A percentile compares a stretch with the other conserved stretches of the same genome.
These are phyloP conservation scores for Venturia pyrina DNA, from an alignment of 2,329 filamentous ascomycete genomes.

Conservation along the genomic window DNA sequence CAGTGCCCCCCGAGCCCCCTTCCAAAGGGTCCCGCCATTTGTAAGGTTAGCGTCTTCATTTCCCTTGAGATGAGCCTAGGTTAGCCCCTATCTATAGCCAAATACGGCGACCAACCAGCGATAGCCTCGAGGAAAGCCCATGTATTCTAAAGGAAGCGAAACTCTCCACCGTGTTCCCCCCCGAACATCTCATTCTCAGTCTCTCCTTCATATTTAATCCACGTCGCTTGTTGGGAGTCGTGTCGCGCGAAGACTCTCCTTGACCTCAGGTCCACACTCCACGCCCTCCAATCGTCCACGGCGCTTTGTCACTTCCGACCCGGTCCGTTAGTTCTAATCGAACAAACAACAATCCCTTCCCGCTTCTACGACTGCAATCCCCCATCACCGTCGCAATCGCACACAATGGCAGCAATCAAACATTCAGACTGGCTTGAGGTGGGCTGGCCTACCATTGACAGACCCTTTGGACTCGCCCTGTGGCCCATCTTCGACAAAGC, in stretches of 20 bases:
- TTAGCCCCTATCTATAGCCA: not conserved
- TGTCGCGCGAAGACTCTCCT: not conserved
- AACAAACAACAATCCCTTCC: not conserved
- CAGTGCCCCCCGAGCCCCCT: too few species aligned
- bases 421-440: slow-evolving; percentile 11
- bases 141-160: not conserved
- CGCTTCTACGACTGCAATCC: not conserved
- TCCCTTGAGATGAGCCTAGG: not conserved
- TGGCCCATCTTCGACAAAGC: slow-evolving; percentile 93
- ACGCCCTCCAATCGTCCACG: not conserved
- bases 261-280: not conserved
- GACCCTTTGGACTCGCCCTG: slow-evolving; percentile 80
- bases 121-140: not conserved
- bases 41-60: not conserved
- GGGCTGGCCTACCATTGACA: slow-evolving; percentile 69
- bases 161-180: not conserved
- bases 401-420: slow-evolving; percentile 2
- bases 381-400: not conserved
- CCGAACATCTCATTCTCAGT: not conserved
- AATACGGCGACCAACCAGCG: not conserved
- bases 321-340: not conserved
- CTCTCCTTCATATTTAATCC: not conserved
- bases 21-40: not conserved
- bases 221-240: not conserved
- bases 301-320: not conserved